Evolutionary conservation across 1,284 basidiomycete genomes (phyloP).

Genomic region (Pseudozyma sp.): DNA sequence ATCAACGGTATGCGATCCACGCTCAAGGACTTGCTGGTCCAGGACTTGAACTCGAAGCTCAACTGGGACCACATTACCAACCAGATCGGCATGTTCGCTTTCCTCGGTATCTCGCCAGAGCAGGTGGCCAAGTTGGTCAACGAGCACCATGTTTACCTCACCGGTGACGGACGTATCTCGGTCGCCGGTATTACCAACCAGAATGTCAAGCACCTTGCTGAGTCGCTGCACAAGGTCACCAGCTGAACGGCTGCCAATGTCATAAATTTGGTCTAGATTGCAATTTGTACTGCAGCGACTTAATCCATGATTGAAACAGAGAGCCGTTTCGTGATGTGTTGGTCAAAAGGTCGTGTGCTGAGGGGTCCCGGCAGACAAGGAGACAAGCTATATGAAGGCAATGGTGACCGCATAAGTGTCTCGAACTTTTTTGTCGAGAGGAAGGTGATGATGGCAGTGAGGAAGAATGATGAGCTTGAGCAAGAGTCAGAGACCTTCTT

Average conservation of each 20-base stretch:
- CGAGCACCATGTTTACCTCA: constrained; percentile 70
- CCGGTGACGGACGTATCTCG: constrained; percentile 68
- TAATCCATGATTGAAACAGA: not conserved
- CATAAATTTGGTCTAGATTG: constrained; percentile 12
- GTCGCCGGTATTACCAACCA: constrained; percentile 68
- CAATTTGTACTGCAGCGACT: constrained; percentile 5
- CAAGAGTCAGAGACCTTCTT: no score
- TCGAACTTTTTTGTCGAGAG: no score
- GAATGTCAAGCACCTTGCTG: constrained; percentile 66
- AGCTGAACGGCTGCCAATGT: constrained; percentile 2
- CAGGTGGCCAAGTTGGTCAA: constrained; percentile 67
- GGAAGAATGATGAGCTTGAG: no score
- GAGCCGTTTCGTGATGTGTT: not conserved
- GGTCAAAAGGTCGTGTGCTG: not conserved
- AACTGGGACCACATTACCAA: constrained; percentile 70
- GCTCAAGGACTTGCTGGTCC: constrained; percentile 65
- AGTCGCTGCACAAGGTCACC: constrained; percentile 67
- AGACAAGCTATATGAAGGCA: no score
- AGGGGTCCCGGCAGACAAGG: no score
- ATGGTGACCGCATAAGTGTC: no score
- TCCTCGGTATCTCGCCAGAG: constrained; percentile 67
- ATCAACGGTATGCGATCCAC: constrained; percentile 69
- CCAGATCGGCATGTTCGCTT: constrained; percentile 70
- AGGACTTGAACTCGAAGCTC: constrained; percentile 67
- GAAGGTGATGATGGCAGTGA: no score